Evolutionary conservation across 1,139 yeast genomes (phyloP).

Genomic region (Nakaseomyces bracarensis): DNA sequence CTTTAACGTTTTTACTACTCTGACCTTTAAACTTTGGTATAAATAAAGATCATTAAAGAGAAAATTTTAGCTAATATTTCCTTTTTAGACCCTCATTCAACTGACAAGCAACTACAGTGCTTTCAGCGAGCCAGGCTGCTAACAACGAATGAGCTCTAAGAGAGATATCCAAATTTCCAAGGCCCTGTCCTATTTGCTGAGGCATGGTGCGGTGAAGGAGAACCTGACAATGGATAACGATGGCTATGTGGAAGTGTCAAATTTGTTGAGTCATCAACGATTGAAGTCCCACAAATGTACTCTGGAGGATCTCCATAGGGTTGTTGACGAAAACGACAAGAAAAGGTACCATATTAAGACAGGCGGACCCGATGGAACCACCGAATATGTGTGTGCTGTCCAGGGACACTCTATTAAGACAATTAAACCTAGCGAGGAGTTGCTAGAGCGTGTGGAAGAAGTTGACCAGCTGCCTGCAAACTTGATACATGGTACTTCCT

Average conservation of each 20-base stretch:
- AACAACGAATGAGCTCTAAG: conserved; percentile 20
- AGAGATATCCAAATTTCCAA: conserved; percentile 59
- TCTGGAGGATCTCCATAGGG: conserved; percentile 46
- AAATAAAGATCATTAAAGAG: no score
- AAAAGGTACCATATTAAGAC: conserved; percentile 48
- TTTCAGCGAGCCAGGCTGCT: no score
- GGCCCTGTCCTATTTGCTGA: conserved; percentile 60
- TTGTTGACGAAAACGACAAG: conserved; percentile 63
- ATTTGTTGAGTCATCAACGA: conserved; percentile 49
- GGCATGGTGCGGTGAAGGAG: conserved; percentile 81
- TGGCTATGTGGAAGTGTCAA: conserved; percentile 56
- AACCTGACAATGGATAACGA: conserved; percentile 50
- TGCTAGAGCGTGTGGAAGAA: conserved; percentile 30
- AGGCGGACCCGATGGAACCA: conserved; percentile 21
- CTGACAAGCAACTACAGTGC: no score
- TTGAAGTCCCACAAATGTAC: conserved; percentile 50
- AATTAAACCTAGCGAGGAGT: conserved; percentile 40
- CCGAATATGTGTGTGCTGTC: conserved; percentile 62
- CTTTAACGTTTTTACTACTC: no score
- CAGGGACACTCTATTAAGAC: conserved; percentile 77
- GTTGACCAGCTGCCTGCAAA: conserved; percentile 34
- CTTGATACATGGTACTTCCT: conserved; percentile 76
- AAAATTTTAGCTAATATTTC: not conserved
- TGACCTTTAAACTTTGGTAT: no score
- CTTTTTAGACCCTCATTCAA: not conserved